phyloP scores from a whole-genome alignment of 1,284 basidiomycete genomes.

The Apiotrichum sp. region DNA sequence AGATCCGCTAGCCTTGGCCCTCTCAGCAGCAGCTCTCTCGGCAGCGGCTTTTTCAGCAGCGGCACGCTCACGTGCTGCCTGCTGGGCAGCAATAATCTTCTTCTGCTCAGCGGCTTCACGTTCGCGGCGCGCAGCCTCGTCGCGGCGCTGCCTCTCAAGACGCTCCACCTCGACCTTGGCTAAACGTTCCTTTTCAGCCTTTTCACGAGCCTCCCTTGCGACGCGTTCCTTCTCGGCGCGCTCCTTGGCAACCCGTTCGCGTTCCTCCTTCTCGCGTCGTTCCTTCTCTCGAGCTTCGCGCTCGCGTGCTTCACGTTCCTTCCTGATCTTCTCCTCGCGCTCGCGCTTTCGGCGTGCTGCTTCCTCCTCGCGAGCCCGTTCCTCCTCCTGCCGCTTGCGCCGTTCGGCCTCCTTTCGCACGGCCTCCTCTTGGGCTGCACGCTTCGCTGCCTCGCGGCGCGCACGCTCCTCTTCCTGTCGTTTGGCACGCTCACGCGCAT shows the following conservation, averaged over 20 bases:
- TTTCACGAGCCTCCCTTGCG: conserved; percentile 35
- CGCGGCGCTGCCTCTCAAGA: conserved; percentile 29
- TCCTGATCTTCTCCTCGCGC: conserved; percentile 60
- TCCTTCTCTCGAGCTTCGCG: conserved; percentile 48
- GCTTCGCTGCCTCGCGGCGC: conserved; percentile 66
- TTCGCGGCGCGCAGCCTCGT: conserved; percentile 36
- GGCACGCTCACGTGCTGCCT: conserved; percentile 34
- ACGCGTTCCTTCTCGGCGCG: conserved; percentile 57
- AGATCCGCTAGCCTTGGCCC: conserved; percentile 9
- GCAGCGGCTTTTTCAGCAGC: conserved; percentile 33
- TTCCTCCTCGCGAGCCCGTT: conserved; percentile 50
- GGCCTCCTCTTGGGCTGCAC: conserved; percentile 71
- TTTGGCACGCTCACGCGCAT: conserved; percentile 60
- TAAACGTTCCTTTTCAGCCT: conserved; percentile 36
- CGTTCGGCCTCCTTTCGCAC: conserved; percentile 50
- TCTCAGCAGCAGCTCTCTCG: conserved; percentile 28
- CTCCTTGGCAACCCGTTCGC: conserved; percentile 56
- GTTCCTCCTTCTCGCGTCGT: conserved; percentile 59
- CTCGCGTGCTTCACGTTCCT: conserved; percentile 42
- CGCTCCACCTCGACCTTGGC: conserved; percentile 37
- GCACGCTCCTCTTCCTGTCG: conserved; percentile 66
- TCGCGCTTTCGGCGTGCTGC: conserved; percentile 62
- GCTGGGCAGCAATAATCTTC: conserved; percentile 37
- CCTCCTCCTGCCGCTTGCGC: conserved; percentile 51
- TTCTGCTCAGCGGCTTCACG: conserved; percentile 38